Base-by-base conservation (phyloP, 1,284 basidiomycete genomes). In the Trichosporon asahii region DNA sequence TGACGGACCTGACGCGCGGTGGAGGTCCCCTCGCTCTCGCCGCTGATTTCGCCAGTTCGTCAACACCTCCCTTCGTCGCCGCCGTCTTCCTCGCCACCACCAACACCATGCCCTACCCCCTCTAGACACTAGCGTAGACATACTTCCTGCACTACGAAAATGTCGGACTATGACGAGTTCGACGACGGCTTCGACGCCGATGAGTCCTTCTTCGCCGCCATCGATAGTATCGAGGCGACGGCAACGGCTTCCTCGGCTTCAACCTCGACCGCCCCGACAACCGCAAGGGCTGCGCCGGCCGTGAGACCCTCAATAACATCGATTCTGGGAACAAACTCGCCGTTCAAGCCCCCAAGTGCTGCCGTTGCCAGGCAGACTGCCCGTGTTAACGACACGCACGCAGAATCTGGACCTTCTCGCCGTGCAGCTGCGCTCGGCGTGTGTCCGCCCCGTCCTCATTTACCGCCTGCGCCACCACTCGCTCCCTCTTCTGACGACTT, bases 101-200 rank as follows among this genome's bases (percentile, higher is more conserved):
- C 3, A 11, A 29, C 18, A 61, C 29, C 57, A 61, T 61, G 57
- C 27, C 57, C 57, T 61, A 27, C 29, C 14, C 57, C 15, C 21
- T 31, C 27, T 61, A 61, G 27, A 25, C n/a, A n/a, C 49, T 11
- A 53, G 57, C 57, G 29, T 61, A 61, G 4, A 29, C 57, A 29
- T 31, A 29, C 29, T 6, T 60, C 33, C 44, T 65, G 49, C 31
- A 44, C 21, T 49, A 21, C 11, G n/a, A 46, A 40, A 46, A 72
- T 72, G 71, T 72, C 71, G 35, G 71, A 72, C 27, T 69, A 46
- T 15, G 67, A 65, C 66, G 71, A 76, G 68, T 76, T 77, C 37
- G 77, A 78, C 64, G 77, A 78, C 69, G 67, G 72, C 27, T 78
- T 82, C 68, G 67, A 71, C n/a, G 70, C 79, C 64, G 80, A 83